Base-by-base conservation (phyloP, 2,329 filamentous ascomycete genomes). In the Ophiocordyceps australis region DNA sequence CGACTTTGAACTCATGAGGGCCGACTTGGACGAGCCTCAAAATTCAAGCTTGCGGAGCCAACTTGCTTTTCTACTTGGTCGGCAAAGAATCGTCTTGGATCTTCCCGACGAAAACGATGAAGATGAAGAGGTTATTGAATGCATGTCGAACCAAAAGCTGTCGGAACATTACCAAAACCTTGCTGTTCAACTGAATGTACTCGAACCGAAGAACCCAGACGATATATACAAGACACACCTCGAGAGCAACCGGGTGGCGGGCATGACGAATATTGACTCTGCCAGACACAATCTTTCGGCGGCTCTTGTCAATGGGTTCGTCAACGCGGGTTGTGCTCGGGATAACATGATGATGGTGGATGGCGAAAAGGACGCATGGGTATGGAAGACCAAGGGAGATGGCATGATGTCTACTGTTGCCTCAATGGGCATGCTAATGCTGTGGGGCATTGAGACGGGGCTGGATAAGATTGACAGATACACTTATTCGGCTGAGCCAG, bases 211-310 rank as follows among this genome's bases (percentile, higher is more conserved):
- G 59, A 80, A 81, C 22, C 91, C 86, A 0, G 89, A 98, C 47
- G 91, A 98, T 42, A 98, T 98, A 41, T 98, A 98, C 67, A 98
- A 98, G 62, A 93, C 83, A 45, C 89, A 98, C 52, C 67, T 98
- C 5, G 89, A 98, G 55, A 95, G 80, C 56, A 92, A 76, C 41
- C 72, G 91, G 33, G 89, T 91, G 27, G 81, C 82, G 14, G 85
- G 83, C 19, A 69, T 93, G 54, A 94, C 86, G 9, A 94, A 94
- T 46, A 71, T 91, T 24, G 89, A 98, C 47, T 98, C 89, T 8
- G 85, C 86, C 17, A 70, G 83, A 40, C 86, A 98, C 59, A 98
- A 98, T 43, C 65, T 98, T 32, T 85, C 89, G 4, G 89, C 86
- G 28, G 83, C 77, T 4, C 95, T 98, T 38, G 91, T 98, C 35